These are phyloP conservation scores for Hymenoscyphus fraxineus DNA, from an alignment of 2,329 filamentous ascomycete genomes.

Conservation along the genomic window DNA sequence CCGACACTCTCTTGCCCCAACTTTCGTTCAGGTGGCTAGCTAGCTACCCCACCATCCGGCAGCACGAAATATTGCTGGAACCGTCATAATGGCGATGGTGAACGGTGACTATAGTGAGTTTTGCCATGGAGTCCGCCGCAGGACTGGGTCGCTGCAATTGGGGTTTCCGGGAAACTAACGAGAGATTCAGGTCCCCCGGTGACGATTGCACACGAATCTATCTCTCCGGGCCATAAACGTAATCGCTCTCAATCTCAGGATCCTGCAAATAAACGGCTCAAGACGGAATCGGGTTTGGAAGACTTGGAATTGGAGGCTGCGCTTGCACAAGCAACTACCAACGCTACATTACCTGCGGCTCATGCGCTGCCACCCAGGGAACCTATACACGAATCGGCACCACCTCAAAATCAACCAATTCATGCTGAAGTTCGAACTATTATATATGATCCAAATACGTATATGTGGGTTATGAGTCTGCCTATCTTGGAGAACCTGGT, in stretches of 20 bases:
- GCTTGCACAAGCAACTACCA: conserved; percentile 20
- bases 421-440: conserved; percentile 3
- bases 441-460: conserved; percentile 29
- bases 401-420: not conserved
- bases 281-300: conserved; percentile 10
- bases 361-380: not conserved
- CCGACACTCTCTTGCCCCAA: not conserved
- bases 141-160: not conserved
- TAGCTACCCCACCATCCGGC: conserved; percentile 1
- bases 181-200: not conserved
- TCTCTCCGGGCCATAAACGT: not conserved
- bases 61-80: not conserved
- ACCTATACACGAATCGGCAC: not conserved
- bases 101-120: not conserved
- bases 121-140: not conserved
- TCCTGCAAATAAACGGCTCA: conserved; percentile 16
- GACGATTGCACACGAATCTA: not conserved
- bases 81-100: not conserved
- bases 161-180: not conserved
- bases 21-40: not conserved
- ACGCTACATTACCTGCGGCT: conserved; percentile 10
- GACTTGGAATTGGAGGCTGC: conserved; percentile 19
- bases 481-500: conserved; percentile 60
- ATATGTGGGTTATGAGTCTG: conserved; percentile 54
- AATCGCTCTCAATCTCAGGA: conserved; percentile 8